These are phyloP conservation scores for Crithidia fasciculata DNA, from an alignment of 208 protist species.

Conservation along the genomic window DNA sequence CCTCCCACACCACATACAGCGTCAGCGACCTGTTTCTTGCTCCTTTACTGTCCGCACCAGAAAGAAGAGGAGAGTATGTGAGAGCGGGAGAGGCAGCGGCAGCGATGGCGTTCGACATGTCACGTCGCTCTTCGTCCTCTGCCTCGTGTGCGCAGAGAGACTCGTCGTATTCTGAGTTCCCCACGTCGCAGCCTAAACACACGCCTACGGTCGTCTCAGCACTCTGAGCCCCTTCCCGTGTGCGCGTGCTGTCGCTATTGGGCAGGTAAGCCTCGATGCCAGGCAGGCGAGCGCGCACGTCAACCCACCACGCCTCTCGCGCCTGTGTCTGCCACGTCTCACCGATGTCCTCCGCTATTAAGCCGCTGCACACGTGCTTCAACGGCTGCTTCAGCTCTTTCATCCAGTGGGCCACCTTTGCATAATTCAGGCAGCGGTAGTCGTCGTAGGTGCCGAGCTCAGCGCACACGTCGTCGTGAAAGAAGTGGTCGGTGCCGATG, in stretches of 20 bases:
- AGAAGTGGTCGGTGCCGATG: conserved; percentile 60
- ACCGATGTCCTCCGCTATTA: background rate
- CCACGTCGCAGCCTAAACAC: no score
- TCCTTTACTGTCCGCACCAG: no score
- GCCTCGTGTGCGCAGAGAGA: conserved; percentile 51
- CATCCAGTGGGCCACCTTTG: conserved; percentile 27
- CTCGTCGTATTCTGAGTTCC: conserved; percentile 11
- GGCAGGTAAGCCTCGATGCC: conserved; percentile 2
- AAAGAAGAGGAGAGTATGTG: no score
- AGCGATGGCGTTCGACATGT: background rate
- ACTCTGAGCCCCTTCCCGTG: no score
- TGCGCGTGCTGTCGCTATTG: background rate
- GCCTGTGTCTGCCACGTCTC: background rate
- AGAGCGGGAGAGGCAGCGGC: no score
- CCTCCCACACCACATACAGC: conserved; percentile 61
- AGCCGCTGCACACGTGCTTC: background rate
- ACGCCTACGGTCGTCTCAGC: no score
- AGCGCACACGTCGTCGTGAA: conserved; percentile 33
- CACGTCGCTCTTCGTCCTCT: conserved; percentile 34
- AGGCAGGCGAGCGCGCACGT: background rate
- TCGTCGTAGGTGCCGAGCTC: conserved; percentile 65
- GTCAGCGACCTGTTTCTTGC: background rate
- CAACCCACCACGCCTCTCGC: conserved; percentile 8
- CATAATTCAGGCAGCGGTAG: conserved; percentile 46
- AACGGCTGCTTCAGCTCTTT: conserved; percentile 1